A percentile compares a stretch with the other conserved stretches of the same genome.
These are phyloP conservation scores for Acacia confusa DNA, from an alignment of 306 rosid genomes.

Conservation along the genomic window DNA sequence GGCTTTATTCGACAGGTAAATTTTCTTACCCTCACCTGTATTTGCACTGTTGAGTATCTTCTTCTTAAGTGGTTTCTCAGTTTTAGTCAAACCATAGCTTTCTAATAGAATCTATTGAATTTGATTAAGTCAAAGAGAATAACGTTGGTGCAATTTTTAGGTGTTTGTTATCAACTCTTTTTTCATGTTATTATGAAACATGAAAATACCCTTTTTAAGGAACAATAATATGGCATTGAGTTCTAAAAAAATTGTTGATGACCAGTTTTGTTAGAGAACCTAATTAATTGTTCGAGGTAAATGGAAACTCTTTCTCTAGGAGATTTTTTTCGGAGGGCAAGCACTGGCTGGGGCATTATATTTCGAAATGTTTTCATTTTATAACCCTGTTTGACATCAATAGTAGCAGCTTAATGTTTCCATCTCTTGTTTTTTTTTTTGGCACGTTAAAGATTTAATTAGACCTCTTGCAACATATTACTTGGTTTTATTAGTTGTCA, in stretches of 20 bases:
- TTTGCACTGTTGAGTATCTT: neutral
- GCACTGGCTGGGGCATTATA: neutral
- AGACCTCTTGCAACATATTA: neutral
- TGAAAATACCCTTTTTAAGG: neutral
- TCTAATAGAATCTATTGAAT: neutral
- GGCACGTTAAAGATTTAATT: neutral
- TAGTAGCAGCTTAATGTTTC: neutral
- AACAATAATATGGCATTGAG: no score
- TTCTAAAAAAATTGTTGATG: neutral
- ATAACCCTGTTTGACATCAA: neutral
- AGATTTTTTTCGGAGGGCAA: neutral
- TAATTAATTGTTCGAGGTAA: neutral
- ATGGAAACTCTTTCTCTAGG: neutral
- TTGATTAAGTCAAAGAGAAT: neutral
- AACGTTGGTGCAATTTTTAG: neutral
- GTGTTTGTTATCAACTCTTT: neutral
- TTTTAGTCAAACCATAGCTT: neutral
- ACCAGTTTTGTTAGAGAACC: neutral
- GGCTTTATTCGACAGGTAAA: conserved; percentile 81
- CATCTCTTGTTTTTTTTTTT: neutral
- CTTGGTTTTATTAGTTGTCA: neutral
- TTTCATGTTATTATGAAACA: neutral
- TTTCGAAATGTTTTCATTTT: neutral
- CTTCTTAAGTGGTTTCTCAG: neutral
- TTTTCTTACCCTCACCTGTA: neutral